phyloP scores from a whole-genome alignment of 1,284 basidiomycete species.

The Cryptococcus depauperatus region DNA sequence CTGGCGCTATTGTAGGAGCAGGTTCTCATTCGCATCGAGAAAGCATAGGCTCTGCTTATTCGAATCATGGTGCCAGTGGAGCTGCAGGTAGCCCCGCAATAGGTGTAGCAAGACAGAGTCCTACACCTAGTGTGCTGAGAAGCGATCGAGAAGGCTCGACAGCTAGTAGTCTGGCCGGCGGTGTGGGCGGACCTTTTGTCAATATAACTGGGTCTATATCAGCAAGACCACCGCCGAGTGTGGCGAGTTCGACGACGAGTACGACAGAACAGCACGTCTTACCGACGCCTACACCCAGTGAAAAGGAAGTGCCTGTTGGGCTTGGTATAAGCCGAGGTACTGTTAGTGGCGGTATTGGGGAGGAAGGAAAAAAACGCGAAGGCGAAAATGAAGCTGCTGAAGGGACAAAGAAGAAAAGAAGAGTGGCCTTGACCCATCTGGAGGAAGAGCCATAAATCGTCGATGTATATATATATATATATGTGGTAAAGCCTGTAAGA shows the following conservation, averaged over 20 bases:
- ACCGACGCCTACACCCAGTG: conserved; percentile 28
- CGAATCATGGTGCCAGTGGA: conserved; percentile 6
- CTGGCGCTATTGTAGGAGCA: conserved; percentile 39
- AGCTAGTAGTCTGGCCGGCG: conserved; percentile 14
- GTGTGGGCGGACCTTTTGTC: too few relatives aligned
- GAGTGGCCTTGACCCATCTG: conserved; percentile 63
- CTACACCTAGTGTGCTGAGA: conserved; percentile 21
- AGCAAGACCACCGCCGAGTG: conserved; percentile 13
- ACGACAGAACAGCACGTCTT: neutral
- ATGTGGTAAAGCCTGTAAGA: too few relatives aligned
- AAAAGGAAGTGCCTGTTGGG: conserved; percentile 20
- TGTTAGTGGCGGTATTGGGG: conserved; percentile 1
- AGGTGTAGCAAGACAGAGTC: conserved; percentile 20
- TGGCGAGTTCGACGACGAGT: conserved; percentile 20
- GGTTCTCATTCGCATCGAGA: conserved; percentile 37
- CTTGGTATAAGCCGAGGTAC: conserved; percentile 1
- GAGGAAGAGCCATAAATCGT: conserved; percentile 15
- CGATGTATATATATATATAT: neutral
- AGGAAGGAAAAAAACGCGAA: conserved; percentile 59
- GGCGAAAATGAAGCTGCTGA: conserved; percentile 28
- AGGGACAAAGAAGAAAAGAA: conserved; percentile 80
- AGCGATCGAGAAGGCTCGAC: conserved; percentile 39
- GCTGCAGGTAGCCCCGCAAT: conserved; percentile 46
- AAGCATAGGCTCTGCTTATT: conserved; percentile 4
- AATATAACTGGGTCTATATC: neutral